Conservation (phyloP, 257 asterid species). For the Solanum sitiens region DNA sequence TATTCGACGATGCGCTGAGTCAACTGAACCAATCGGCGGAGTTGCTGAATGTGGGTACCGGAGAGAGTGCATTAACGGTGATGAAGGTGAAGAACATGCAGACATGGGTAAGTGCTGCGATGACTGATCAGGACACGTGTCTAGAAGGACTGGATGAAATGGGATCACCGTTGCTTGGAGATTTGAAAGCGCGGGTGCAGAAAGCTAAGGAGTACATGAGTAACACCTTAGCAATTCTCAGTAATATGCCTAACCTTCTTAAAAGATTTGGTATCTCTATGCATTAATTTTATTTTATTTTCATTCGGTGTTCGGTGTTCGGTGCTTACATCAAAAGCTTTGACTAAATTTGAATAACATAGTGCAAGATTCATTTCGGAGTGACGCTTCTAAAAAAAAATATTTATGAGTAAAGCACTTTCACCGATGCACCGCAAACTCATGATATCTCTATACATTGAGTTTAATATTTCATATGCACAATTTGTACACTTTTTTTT, state of each 20-base stretch:
- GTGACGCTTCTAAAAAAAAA: too few relatives aligned
- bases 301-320: too few relatives aligned
- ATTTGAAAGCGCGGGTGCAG: constrained; percentile 53
- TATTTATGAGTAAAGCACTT: too few relatives aligned
- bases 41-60: constrained; percentile 29
- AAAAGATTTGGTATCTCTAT: constrained; percentile 40
- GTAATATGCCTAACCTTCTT: constrained; percentile 34
- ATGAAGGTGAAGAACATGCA: constrained; percentile 50
- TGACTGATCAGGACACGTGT: constrained; percentile 82
- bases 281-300: constrained; percentile 24
- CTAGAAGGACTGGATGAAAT: constrained; percentile 64
- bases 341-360: too few relatives aligned
- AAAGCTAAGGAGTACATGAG: constrained; percentile 64
- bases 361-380: too few relatives aligned
- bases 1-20: constrained; percentile 62
- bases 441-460: constrained; percentile 43
- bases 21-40: constrained; percentile 46
- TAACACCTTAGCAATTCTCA: constrained; percentile 82
- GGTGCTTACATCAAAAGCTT: too few relatives aligned
- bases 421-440: too few relatives aligned
- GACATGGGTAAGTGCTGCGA: constrained; percentile 88
- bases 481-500: background rate
- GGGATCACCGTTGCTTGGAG: constrained; percentile 48
- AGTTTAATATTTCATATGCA: background rate
- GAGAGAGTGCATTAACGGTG: constrained; percentile 44